Evolutionary conservation across 768 basidiomycete species (phyloP).

Genomic region (Rhodotorula kratochvilovae): DNA sequence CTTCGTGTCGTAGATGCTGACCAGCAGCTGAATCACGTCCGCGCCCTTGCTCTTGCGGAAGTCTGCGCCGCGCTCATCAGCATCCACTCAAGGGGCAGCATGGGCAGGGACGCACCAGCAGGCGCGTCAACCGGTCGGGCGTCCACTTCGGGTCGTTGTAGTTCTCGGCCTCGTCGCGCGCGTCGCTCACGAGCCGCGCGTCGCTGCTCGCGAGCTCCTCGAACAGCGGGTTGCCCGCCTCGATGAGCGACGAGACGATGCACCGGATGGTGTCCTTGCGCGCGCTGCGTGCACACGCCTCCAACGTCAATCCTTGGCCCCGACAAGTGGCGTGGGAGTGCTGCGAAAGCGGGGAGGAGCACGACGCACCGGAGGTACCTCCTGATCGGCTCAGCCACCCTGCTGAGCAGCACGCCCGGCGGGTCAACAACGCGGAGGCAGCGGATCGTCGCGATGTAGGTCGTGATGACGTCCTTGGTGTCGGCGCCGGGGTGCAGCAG

Average conservation of each 20-base stretch:
- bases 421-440: conserved; percentile 87
- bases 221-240: conserved; percentile 78
- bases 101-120: conserved; percentile 58
- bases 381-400: conserved; percentile 88
- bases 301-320: too few relatives aligned
- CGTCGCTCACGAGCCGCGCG: conserved; percentile 57
- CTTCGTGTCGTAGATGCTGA: conserved; percentile 95
- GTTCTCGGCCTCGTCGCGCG: conserved; percentile 66
- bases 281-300: conserved; percentile 53
- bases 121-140: conserved; percentile 96
- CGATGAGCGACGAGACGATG: conserved; percentile 85
- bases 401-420: conserved; percentile 82
- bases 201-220: conserved; percentile 45
- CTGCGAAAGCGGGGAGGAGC: not conserved
- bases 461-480: conserved; percentile 78
- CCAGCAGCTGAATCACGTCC: conserved; percentile 91
- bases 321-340: too few relatives aligned
- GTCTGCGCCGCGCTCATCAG: conserved; percentile 53
- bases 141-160: conserved; percentile 89
- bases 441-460: conserved; percentile 89
- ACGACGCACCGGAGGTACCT: conserved; percentile 68
- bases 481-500: conserved; percentile 93
- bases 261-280: conserved; percentile 89
- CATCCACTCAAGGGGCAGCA: not conserved
- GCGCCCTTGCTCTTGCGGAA: conserved; percentile 86